Base-by-base conservation (phyloP, 2,329 filamentous ascomycete genomes). In the Dothideomycetes sp. region DNA sequence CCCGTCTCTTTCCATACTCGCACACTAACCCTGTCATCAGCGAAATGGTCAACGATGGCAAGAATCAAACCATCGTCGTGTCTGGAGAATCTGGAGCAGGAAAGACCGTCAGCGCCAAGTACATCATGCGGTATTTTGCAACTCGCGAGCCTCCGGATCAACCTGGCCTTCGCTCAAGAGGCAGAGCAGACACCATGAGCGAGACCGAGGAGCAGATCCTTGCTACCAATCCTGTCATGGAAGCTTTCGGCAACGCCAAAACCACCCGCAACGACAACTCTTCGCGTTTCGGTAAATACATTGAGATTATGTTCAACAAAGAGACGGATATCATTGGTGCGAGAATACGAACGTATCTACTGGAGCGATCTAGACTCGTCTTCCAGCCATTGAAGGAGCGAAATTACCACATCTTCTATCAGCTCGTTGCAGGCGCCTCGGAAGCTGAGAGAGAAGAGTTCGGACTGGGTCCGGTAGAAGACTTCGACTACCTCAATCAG, bases 241-340 rank as follows among this genome's bases (percentile, higher is more conserved):
- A 98, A 75, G 89, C 91, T 24, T 98, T 98, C 58, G 91, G 91
- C 60, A 98, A 98, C 68, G 91, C 91, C 40, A 98, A 98, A 69
- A 98, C 91, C n/a, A 98, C 91, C 9, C 77, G 91, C 60, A 98
- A 98, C 67, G 91, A 98, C 66, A 98, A 98, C 66, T 98, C 91
- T 33, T 98, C 91, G 31, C 79, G 91, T 56, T 98, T 98, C 64
- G 91, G 91, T 61, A 98, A 98, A 72, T 98, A 98, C 63, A 96
- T 98, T 53, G 91, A 98, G 68, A 98, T 98, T 59, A 89, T 96
- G 86, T 98, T 98, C 62, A 88, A 96, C 65, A 77, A 85, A 47
- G 77, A 81, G 55, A 94, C 86, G 46, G 91, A 93, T 60, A 98
- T 98, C 54, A 95, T 96, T 56, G 91, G 91, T 51, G 91, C 91